phyloP scores from a whole-genome alignment of 805 yeast species.

The Metschnikowia gruessii region DNA sequence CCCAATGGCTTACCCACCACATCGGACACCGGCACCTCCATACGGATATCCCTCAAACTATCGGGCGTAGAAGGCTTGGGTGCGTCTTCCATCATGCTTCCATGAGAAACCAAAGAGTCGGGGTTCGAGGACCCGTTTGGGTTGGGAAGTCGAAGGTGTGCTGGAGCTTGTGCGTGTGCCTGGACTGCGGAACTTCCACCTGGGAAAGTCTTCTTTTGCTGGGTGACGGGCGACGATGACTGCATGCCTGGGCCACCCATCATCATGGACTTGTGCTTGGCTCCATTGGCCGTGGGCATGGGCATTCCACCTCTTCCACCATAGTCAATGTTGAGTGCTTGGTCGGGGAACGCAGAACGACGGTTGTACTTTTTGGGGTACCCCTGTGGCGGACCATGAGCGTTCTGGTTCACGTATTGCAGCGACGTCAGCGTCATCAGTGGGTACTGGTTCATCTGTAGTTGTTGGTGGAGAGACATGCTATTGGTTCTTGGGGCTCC shows the following conservation, averaged over 20 bases:
- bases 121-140: conserved; percentile 15
- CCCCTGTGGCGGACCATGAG: conserved; percentile 1
- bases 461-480: conserved; percentile 15
- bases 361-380: conserved; percentile 30
- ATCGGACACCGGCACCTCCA: conserved; percentile 22
- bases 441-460: conserved; percentile 15
- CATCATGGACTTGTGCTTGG: conserved; percentile 19
- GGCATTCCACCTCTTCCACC: conserved; percentile 51
- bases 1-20: conserved; percentile 32
- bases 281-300: conserved; percentile 24
- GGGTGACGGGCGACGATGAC: conserved; percentile 18
- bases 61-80: conserved; percentile 24
- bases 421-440: conserved; percentile 8
- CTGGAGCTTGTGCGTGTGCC: background rate
- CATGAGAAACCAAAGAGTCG: conserved; percentile 23
- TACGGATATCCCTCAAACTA: conserved; percentile 17
- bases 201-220: conserved; percentile 17
- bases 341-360: conserved; percentile 34
- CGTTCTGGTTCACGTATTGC: conserved; percentile 10
- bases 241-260: conserved; percentile 17
- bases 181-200: conserved; percentile 3
- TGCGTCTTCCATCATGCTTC: conserved; percentile 24
- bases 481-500: conserved; percentile 8
- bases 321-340: conserved; percentile 37
- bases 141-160: conserved; percentile 12